Evolutionary conservation across 441 rosid species (phyloP), one percentile per base, ranked within the genome.

Genomic region (Corymbia citriodora): DNA sequence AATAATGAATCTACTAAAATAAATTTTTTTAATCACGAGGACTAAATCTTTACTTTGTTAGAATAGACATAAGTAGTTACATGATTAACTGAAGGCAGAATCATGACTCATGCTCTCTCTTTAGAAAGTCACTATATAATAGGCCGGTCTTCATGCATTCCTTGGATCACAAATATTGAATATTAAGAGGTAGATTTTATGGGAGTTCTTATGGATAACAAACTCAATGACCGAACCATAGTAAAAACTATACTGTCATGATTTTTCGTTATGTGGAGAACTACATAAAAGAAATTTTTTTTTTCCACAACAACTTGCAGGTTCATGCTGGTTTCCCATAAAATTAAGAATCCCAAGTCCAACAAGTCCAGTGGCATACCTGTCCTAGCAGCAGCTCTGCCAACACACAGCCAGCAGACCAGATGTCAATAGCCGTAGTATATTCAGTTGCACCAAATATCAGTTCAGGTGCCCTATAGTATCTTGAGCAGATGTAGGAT

Each of bases 351-450:
- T 45, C 52, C 52, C 52, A 23, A 79, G 18, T 79, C n/a, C n/a
- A 45, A 79, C n/a, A 79, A 79, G 85, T 45, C n/a, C 45, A 79
- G 52, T 23, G 45, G 85, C 85, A 45, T 79, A 89, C 90, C 72
- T 89, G 90, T 57, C 90, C 90, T 17, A 89, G 57, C 33, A 89
- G 55, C 40, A 89, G 90, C 87, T 89, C 90, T 0, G 90, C 90
- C 25, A 89, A 87, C 6, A 89, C 90, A 89, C 90, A 89, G 57
- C 90, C 90, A 53, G 90, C 90, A 31, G 90, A 89, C 90, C 90
- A 89, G 68, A 89, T 89, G 82, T 89, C 90, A 89, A 89, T 89
- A 25, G 90, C 81, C 9, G 90, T 53, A 52, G 90, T 79, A 45
- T 89, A 89, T 79, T 72, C 90, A 79, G 90, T 89, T 23, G 90